A percentile compares a stretch with the other conserved stretches of the same genome.
phyloP scores from a whole-genome alignment of 306 rosid genomes.

The Rosa persica region DNA sequence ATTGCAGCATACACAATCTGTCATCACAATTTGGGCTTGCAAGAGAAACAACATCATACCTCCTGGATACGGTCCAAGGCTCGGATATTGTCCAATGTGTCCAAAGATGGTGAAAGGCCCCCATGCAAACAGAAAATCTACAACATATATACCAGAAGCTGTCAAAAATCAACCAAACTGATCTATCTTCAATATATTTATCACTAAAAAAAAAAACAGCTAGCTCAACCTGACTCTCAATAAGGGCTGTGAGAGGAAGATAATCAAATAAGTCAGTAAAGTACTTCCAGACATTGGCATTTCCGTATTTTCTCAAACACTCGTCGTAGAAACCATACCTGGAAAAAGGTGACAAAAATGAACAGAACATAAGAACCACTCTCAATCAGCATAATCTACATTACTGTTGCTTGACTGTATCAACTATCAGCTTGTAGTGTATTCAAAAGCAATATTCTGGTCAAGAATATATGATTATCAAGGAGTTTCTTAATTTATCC shows the following conservation, averaged over 20 bases:
- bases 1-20: not conserved
- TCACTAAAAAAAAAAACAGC: slow-evolving; percentile 1
- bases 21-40: not conserved
- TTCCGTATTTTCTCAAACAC: slow-evolving; percentile 97
- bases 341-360: slow-evolving; percentile 39
- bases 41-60: slow-evolving; percentile 40
- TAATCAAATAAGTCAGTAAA: slow-evolving; percentile 94
- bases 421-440: not conserved
- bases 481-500: not conserved
- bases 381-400: not conserved
- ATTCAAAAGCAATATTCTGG: not conserved
- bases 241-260: slow-evolving; percentile 94
- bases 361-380: slow-evolving; percentile 11
- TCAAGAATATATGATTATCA: not conserved
- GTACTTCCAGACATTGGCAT: slow-evolving; percentile 95
- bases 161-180: slow-evolving; percentile 12
- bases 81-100: slow-evolving; percentile 88
- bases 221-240: slow-evolving; percentile 91
- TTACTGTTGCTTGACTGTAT: not conserved
- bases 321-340: slow-evolving; percentile 99
- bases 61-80: slow-evolving; percentile 96
- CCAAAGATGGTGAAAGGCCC: slow-evolving; percentile 96
- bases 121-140: slow-evolving; percentile 98
- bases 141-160: slow-evolving; percentile 28
- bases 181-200: not conserved